Evolutionary conservation across 345 rosid genomes (phyloP).

Genomic region (Syzygium aromaticum): DNA sequence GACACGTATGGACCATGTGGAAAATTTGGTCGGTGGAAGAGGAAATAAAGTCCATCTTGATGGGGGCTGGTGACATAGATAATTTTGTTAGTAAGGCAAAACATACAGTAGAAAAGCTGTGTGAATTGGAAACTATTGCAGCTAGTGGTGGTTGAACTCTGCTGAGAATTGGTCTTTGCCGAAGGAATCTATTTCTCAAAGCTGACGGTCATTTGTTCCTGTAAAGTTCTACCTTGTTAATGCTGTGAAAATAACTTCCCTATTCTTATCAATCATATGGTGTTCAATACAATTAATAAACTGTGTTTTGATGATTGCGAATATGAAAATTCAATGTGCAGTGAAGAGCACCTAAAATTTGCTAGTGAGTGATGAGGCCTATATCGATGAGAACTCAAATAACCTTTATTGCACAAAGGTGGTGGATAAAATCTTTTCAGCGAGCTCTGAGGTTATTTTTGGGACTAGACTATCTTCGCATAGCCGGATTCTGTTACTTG

Average conservation of each 20-base stretch:
- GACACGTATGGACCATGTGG: neutral
- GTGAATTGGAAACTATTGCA: conserved; percentile 68
- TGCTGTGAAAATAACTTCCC: conserved; percentile 60
- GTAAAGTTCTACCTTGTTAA: conserved; percentile 79
- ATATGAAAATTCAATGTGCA: conserved; percentile 47
- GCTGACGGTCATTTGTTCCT: conserved; percentile 80
- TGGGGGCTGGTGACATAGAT: conserved; percentile 13
- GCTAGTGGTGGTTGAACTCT: conserved; percentile 75
- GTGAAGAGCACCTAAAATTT: conserved; percentile 30
- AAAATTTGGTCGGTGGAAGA: conserved; percentile 4
- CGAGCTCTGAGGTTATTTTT: conserved; percentile 24
- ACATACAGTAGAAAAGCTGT: conserved; percentile 38
- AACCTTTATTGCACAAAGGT: conserved; percentile 11
- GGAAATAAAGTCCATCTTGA: conserved; percentile 9
- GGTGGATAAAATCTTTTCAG: conserved; percentile 39
- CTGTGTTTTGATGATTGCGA: conserved; percentile 44
- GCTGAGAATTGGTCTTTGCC: conserved; percentile 61
- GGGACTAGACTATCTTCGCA: conserved; percentile 22
- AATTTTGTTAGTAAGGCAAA: conserved; percentile 34
- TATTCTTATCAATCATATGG: conserved; percentile 57
- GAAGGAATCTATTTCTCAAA: conserved; percentile 53
- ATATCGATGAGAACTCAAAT: conserved; percentile 13
- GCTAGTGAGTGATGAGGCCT: conserved; percentile 40
- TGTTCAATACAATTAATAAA: conserved; percentile 41
- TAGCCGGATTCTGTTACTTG: conserved; percentile 49